Percentiles rank a stretch among this genome's conserved stretches.
Conservation (phyloP, 2,329 filamentous ascomycete genomes). For the Magnaporthiopsis poae region DNA sequence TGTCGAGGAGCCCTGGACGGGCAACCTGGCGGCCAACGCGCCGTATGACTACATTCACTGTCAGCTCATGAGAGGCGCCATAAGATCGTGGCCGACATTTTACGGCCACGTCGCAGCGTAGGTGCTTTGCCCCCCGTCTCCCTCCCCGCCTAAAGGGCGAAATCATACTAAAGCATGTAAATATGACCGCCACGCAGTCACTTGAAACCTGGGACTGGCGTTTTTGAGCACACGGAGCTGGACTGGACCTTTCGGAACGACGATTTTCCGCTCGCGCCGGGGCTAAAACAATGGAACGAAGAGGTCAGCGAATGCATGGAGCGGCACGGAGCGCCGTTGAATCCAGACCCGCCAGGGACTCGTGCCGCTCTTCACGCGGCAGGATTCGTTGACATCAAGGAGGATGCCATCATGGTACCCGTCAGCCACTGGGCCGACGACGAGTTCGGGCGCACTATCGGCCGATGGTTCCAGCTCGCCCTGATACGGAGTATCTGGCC, state of each 20-base stretch:
- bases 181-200: slow-evolving; percentile 43
- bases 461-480: slow-evolving; percentile 74
- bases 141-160: neutral
- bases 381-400: slow-evolving; percentile 72
- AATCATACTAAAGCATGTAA: slow-evolving; percentile 12
- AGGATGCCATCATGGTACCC: slow-evolving; percentile 59
- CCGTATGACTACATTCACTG: slow-evolving; percentile 79
- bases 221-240: slow-evolving; percentile 81
- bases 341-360: slow-evolving; percentile 42
- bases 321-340: slow-evolving; percentile 54
- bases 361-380: slow-evolving; percentile 52
- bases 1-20: slow-evolving; percentile 64
- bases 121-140: slow-evolving; percentile 20
- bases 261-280: slow-evolving; percentile 47
- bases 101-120: slow-evolving; percentile 63
- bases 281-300: slow-evolving; percentile 59
- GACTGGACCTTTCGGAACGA: slow-evolving; percentile 70
- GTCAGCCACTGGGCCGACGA: slow-evolving; percentile 65
- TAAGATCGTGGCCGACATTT: slow-evolving; percentile 63
- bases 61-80: slow-evolving; percentile 67
- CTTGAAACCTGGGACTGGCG: slow-evolving; percentile 63
- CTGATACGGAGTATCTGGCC: slow-evolving; percentile 64
- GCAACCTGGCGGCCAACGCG: slow-evolving; percentile 23
- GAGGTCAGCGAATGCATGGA: slow-evolving; percentile 60
- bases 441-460: slow-evolving; percentile 55